phyloP scores from a whole-genome alignment of 2,329 filamentous ascomycete genomes.

The Diaporthe sp. region DNA sequence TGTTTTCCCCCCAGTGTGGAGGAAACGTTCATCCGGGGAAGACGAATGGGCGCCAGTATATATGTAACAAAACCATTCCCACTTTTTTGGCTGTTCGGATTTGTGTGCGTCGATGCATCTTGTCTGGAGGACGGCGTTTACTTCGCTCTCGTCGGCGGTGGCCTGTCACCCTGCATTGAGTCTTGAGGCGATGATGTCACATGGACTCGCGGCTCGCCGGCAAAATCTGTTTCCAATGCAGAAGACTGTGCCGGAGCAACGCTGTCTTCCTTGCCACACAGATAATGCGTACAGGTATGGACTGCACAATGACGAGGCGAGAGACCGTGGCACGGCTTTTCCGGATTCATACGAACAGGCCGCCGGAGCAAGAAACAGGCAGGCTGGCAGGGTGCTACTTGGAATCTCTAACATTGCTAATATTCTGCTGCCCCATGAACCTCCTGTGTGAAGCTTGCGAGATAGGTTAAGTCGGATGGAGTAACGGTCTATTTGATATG shows the following conservation, averaged over 20 bases:
- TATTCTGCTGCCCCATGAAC: background rate
- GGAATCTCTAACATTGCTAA: background rate
- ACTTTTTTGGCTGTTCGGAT: background rate
- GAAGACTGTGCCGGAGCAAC: background rate
- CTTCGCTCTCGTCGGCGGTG: background rate
- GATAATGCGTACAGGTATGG: background rate
- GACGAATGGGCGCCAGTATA: constrained; percentile 12
- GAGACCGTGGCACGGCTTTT: no score
- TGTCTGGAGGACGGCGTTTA: background rate
- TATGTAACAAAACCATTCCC: constrained; percentile 1
- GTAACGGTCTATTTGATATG: background rate
- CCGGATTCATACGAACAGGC: background rate
- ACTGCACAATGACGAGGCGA: no score
- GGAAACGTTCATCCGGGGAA: constrained; percentile 19
- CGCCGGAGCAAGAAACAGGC: background rate
- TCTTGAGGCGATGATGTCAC: constrained; percentile 1
- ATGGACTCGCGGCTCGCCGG: constrained; percentile 1
- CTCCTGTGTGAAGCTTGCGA: background rate
- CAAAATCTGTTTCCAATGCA: constrained; percentile 9
- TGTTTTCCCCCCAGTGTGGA: constrained; percentile 26
- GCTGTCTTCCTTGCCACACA: background rate
- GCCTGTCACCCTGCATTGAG: constrained; percentile 7
- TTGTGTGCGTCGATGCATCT: background rate
- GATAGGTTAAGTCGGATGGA: background rate
- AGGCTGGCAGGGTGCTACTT: background rate